Evolutionary conservation across 1,284 basidiomycete genomes (phyloP), one percentile per base, ranked within the genome.

Genomic region (Trametes sp.): DNA sequence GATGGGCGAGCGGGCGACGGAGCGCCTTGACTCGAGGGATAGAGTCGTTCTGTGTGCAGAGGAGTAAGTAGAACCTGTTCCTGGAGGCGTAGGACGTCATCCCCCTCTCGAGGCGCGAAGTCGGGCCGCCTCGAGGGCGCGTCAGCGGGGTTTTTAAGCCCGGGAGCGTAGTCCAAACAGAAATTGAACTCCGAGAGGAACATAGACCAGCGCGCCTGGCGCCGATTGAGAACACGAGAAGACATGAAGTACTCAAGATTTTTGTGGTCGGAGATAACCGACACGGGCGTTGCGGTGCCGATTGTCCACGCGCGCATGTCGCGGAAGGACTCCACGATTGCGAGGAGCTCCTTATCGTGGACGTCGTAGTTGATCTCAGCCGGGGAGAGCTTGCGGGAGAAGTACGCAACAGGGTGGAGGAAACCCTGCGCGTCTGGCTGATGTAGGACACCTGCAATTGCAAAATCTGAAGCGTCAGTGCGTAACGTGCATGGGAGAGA

Each of bases 201-300:
- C 64, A 78, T 73, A 1, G 74, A 65, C 81, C 81, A 83, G 19
- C 75, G 71, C 1, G 75, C 78, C 68, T 84, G 82, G 0, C 75
- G 70, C 19, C 75, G 70, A 54, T 75, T 80, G 3, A 83, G 73
- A 38, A 71, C 51, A 2, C 70, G 63, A 50, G 75, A 64, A 24
- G 68, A 58, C 70, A 72, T 74, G 48, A 77, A 80, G 67, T 78
- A 78, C 54, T 74, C 70, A 31, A 79, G 74, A 61, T 80, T 80
- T 55, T 74, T 74, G 63, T 80, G 77, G 61, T 80, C 75, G 23
- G 68, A 68, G 24, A 74, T 60, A n/a, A 77, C 70, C 2, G 65
- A 62, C 46, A 78, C 68, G 2, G 70, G 69, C 2, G 45, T 41
- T 1, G 58, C 54, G 4, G 70, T 64, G 31, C 75, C 73, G 6